Base-by-base conservation (phyloP, 2,329 filamentous ascomycete species). In the Davidsoniella australis region DNA sequence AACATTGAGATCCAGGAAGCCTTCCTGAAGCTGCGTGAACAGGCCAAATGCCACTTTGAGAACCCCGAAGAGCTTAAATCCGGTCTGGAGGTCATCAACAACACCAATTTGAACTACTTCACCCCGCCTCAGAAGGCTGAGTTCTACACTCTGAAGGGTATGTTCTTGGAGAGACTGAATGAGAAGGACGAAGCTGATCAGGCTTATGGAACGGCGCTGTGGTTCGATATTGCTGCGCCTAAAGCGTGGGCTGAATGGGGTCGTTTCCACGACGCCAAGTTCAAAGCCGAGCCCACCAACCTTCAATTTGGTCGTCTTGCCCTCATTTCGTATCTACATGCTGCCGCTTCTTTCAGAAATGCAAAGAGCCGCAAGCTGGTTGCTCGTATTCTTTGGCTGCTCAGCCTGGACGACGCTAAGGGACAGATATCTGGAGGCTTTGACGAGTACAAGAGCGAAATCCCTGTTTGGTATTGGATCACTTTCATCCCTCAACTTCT, bases 181-280 rank as follows among this genome's bases (percentile, higher is more conserved):
- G 84, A 95, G 58, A 87, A 87, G 61, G 82, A 84, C 2, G 91
- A 98, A 53, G 88, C 91, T 4, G 88, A 94, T 57, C 82, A 86
- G 52, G 89, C 93, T 0, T 98, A 94, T 61, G 91, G 91, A 45
- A 93, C 88, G 46, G 93, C 91, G 0, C 66, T 98, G 53, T 96
- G 89, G 67, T 96, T 94, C 58, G 93, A 98, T 58, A 85, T 98
- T 57, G 83, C 87, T 57, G 76, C 94, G 45, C 85, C 91, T 3
- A 98, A 98, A 66, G 91, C 91, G 2, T 98, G 91, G 91, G 89
- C 91, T 14, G 91, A 98, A 67, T 98, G 91, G 91, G 91, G 91
- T 46, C 87, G 94, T 60, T 98, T 94, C 71, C 96, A 94, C 59
- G 91, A 98, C 62, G 80, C 86, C 57, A 82, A 91, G 50, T 98